These are phyloP conservation scores for Aulographum hederae DNA, from an alignment of 2,329 filamentous ascomycete genomes.

Conservation along the genomic window DNA sequence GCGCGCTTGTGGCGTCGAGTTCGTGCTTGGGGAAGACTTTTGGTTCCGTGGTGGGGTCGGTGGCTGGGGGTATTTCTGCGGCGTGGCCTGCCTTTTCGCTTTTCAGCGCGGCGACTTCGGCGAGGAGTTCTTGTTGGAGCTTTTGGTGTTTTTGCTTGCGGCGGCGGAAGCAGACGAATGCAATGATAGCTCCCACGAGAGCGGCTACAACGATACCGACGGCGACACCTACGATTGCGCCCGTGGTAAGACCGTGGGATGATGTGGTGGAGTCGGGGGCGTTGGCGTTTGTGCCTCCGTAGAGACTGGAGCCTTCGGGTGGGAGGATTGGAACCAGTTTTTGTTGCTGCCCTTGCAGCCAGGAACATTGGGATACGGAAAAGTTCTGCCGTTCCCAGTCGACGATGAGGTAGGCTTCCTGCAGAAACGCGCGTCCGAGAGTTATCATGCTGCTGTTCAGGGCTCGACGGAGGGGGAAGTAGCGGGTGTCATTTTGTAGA, in stretches of 20 bases:
- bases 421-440: constrained; percentile 50
- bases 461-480: constrained; percentile 47
- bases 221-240: constrained; percentile 25
- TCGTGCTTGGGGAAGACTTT: constrained; percentile 27
- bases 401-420: constrained; percentile 40
- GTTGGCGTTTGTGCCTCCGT: background rate
- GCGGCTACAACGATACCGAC: constrained; percentile 19
- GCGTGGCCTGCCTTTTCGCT: too few relatives aligned
- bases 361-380: constrained; percentile 22
- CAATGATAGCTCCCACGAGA: constrained; percentile 11
- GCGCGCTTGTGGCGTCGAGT: constrained; percentile 14
- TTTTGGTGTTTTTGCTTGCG: constrained; percentile 1
- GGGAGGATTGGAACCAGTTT: constrained; percentile 16
- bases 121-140: background rate
- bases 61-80: constrained; percentile 9
- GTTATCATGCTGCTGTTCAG: constrained; percentile 36
- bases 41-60: constrained; percentile 6
- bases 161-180: constrained; percentile 16
- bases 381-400: constrained; percentile 30
- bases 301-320: constrained; percentile 8
- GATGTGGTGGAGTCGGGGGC: background rate
- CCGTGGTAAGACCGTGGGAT: constrained; percentile 12
- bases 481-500: constrained; percentile 40
- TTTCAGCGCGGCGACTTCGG: too few relatives aligned
- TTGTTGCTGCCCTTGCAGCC: constrained; percentile 11